Conservation (phyloP, 768 basidiomycete genomes). For the Podaxis sp. region DNA sequence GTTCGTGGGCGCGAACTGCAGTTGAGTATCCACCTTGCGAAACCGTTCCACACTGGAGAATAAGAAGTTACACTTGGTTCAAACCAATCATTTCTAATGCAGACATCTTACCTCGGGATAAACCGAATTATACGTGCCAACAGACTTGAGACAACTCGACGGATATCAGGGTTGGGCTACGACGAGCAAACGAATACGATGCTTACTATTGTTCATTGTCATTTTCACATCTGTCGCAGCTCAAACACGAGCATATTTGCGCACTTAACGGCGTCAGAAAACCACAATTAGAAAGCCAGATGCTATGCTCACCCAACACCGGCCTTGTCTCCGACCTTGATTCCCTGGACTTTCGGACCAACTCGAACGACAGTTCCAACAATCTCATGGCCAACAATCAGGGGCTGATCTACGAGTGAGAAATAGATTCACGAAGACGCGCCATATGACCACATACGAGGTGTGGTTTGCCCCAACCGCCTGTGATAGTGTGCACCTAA, state of each 20-base stretch:
- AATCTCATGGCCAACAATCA: conserved; percentile 53
- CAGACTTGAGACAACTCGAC: conserved; percentile 37
- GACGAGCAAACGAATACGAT: background rate
- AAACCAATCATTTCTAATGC: background rate
- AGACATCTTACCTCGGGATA: conserved; percentile 33
- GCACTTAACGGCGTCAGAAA: conserved; percentile 41
- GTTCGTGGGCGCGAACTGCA: conserved; percentile 43
- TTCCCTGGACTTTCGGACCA: conserved; percentile 49
- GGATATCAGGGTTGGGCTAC: background rate
- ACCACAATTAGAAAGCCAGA: background rate
- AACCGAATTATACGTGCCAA: conserved; percentile 40
- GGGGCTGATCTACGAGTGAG: conserved; percentile 21
- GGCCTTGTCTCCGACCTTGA: conserved; percentile 57
- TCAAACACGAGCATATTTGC: conserved; percentile 42
- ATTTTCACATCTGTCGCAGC: conserved; percentile 46
- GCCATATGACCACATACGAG: conserved; percentile 18
- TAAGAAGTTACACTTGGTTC: background rate
- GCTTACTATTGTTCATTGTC: conserved; percentile 53
- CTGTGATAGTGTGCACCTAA: conserved; percentile 38
- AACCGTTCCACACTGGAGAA: conserved; percentile 27
- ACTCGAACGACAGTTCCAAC: conserved; percentile 51
- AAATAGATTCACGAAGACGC: background rate
- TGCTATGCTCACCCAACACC: conserved; percentile 34
- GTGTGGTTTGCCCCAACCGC: conserved; percentile 33
- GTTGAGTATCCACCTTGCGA: conserved; percentile 49